These are phyloP conservation scores for Peltaster fructicola DNA, from an alignment of 2,329 filamentous ascomycete genomes.

Conservation along the genomic window DNA sequence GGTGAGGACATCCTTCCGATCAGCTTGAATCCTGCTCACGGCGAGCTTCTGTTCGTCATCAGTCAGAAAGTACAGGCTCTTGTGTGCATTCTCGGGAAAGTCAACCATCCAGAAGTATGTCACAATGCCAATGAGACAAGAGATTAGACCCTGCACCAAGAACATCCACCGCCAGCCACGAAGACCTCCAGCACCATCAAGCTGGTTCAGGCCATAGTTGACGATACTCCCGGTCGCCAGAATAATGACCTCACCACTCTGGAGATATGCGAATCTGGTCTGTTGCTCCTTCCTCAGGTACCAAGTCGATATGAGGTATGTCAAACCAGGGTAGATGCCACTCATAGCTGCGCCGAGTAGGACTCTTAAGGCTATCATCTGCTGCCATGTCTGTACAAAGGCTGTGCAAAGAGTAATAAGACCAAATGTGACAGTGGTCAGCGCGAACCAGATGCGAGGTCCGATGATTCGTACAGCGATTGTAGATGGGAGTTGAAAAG, in stretches of 20 bases:
- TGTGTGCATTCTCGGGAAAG: conserved; percentile 44
- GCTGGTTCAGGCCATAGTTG: conserved; percentile 50
- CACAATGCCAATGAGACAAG: conserved; percentile 36
- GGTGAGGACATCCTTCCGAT: conserved; percentile 41
- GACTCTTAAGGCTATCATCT: conserved; percentile 51
- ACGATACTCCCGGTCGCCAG: conserved; percentile 49
- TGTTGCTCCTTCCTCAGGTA: conserved; percentile 49
- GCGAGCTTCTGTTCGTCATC: conserved; percentile 39
- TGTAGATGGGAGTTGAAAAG: conserved; percentile 51
- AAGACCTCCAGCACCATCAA: conserved; percentile 38
- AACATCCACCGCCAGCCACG: conserved; percentile 55
- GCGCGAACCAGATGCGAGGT: conserved; percentile 43
- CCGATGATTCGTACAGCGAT: conserved; percentile 47
- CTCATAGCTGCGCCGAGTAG: conserved; percentile 47
- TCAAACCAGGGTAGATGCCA: conserved; percentile 35
- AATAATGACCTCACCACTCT: conserved; percentile 46
- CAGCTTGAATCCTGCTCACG: conserved; percentile 38
- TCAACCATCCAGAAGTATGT: conserved; percentile 57
- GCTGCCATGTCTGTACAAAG: conserved; percentile 47
- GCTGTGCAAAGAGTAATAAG: conserved; percentile 51
- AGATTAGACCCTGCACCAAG: conserved; percentile 45
- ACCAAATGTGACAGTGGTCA: conserved; percentile 43
- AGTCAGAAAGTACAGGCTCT: conserved; percentile 40
- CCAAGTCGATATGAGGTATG: conserved; percentile 37
- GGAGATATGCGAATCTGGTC: conserved; percentile 46